These are phyloP conservation scores for Fusarium bactridioides DNA, from an alignment of 2,329 filamentous ascomycete species.

Conservation along the genomic window DNA sequence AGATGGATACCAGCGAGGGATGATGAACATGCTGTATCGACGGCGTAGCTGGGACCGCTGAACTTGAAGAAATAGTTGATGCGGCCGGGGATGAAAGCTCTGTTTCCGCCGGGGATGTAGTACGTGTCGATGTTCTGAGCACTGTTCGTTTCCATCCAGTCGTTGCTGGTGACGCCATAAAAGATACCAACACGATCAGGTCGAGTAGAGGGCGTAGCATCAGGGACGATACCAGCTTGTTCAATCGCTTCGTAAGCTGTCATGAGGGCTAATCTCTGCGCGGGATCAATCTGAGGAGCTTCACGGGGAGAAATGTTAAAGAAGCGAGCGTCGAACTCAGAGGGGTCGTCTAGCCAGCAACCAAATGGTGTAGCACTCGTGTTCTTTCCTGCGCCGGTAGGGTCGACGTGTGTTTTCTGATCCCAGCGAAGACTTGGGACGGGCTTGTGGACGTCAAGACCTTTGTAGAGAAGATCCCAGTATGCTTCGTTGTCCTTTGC, in stretches of 20 bases:
- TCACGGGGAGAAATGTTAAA: constrained; percentile 71
- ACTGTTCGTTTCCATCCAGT: constrained; percentile 80
- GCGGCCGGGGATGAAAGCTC: constrained; percentile 63
- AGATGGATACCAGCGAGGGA: constrained; percentile 76
- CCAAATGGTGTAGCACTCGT: constrained; percentile 54
- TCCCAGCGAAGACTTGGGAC: constrained; percentile 48
- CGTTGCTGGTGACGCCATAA: constrained; percentile 79
- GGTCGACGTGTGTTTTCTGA: constrained; percentile 50
- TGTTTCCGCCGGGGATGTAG: constrained; percentile 53
- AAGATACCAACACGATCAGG: constrained; percentile 71
- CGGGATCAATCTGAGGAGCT: constrained; percentile 63
- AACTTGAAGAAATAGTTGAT: constrained; percentile 85
- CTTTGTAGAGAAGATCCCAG: constrained; percentile 71
- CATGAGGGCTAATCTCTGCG: constrained; percentile 69
- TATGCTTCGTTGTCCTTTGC: constrained; percentile 67
- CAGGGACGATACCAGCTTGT: constrained; percentile 70
- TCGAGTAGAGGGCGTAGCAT: constrained; percentile 69
- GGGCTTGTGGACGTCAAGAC: constrained; percentile 68
- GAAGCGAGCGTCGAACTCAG: constrained; percentile 72
- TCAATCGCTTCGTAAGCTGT: constrained; percentile 75
- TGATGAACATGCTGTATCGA: constrained; percentile 83
- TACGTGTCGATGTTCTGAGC: constrained; percentile 71
- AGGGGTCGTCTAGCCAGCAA: constrained; percentile 68
- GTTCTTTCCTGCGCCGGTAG: constrained; percentile 69
- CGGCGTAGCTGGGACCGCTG: constrained; percentile 73